phyloP scores from a whole-genome alignment of 441 rosid species.

The Oxalis stricta region DNA sequence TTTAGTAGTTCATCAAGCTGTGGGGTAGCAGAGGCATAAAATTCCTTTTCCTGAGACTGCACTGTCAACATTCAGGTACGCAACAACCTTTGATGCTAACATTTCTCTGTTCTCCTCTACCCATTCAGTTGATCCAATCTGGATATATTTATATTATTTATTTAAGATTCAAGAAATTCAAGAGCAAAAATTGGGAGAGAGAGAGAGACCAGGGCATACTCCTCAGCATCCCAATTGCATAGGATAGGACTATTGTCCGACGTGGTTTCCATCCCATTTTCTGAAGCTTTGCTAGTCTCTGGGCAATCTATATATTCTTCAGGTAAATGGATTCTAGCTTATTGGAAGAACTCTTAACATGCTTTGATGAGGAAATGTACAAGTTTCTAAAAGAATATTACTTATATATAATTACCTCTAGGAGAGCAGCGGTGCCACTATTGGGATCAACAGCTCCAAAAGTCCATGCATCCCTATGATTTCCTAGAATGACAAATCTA shows the following conservation, averaged over 20 bases:
- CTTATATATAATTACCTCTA: conserved; percentile 63
- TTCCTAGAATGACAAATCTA: conserved; percentile 66
- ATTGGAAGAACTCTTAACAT: not conserved
- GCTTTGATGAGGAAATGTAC: not conserved
- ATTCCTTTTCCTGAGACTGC: conserved; percentile 64
- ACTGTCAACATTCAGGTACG: conserved; percentile 61
- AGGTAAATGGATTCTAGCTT: too few relatives aligned
- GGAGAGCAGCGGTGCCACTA: conserved; percentile 73
- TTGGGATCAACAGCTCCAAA: conserved; percentile 92
- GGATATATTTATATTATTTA: too few relatives aligned
- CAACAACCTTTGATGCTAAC: conserved; percentile 59
- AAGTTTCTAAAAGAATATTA: too few relatives aligned
- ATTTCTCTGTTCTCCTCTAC: conserved; percentile 77
- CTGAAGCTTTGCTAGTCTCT: conserved; percentile 52
- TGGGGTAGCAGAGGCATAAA: conserved; percentile 63
- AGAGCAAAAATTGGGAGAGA: too few relatives aligned
- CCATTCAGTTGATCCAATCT: conserved; percentile 96
- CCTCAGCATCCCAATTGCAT: conserved; percentile 96
- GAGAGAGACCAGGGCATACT: conserved; percentile 66
- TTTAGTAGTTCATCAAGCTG: conserved; percentile 67
- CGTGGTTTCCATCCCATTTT: conserved; percentile 70
- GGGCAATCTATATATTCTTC: conserved; percentile 40
- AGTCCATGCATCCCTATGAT: conserved; percentile 90
- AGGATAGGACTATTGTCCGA: conserved; percentile 52
- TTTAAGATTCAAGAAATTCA: too few relatives aligned